Evolutionary conservation across 164 flowering plant genomes (phyloP).

Genomic region (Magnolia changhungtana): DNA sequence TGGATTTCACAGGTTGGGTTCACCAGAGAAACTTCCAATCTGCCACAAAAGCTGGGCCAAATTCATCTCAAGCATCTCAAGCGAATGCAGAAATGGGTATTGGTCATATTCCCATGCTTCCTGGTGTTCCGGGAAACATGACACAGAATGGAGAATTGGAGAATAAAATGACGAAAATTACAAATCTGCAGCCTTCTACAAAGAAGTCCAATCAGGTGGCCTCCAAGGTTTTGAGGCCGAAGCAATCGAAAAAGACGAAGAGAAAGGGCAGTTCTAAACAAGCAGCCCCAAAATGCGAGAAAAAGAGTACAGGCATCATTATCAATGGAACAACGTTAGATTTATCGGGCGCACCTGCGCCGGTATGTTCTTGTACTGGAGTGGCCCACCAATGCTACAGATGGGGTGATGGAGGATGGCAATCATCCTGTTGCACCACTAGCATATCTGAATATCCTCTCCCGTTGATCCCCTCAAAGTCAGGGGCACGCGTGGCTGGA

Average conservation of each 20-base stretch:
- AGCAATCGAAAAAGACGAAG: slow-evolving; percentile 14
- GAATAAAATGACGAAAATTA: background rate
- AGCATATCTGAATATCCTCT: slow-evolving; percentile 70
- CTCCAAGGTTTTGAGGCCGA: background rate
- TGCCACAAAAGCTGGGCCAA: background rate
- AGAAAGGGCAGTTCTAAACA: slow-evolving; percentile 11
- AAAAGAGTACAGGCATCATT: background rate
- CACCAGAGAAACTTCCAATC: background rate
- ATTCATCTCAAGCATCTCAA: background rate
- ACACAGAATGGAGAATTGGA: background rate
- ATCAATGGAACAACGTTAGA: background rate
- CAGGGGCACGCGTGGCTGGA: slow-evolving; percentile 88
- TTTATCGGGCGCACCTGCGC: background rate
- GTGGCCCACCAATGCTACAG: background rate
- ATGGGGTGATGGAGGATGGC: slow-evolving; percentile 97
- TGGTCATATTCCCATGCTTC: background rate
- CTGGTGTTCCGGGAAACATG: background rate
- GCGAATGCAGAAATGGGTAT: background rate
- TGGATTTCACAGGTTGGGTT: slow-evolving; percentile 1
- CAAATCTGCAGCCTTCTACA: background rate
- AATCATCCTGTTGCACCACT: slow-evolving; percentile 87
- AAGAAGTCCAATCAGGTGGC: slow-evolving; percentile 9
- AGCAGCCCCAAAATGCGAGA: background rate
- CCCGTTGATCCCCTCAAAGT: slow-evolving; percentile 81
- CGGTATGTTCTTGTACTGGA: background rate